Conservation (phyloP, 257 asterid species). For the Gentiana dahurica region DNA sequence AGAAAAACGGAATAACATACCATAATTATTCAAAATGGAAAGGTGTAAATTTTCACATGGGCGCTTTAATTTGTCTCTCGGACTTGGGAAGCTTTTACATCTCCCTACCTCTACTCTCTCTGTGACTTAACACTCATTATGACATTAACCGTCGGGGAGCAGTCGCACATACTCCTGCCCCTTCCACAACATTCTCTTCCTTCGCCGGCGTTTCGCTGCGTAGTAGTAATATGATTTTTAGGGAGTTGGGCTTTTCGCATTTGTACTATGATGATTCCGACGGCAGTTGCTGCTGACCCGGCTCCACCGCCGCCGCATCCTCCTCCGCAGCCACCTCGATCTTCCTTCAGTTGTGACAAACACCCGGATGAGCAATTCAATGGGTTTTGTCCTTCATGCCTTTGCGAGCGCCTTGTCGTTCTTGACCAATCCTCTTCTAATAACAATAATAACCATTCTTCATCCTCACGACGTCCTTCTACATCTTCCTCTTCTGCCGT, state of each 20-base stretch:
- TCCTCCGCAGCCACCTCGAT: slow-evolving; percentile 81
- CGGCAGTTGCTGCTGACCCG: slow-evolving; percentile 52
- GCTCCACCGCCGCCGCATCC: slow-evolving; percentile 54
- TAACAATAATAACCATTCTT: slow-evolving; percentile 27
- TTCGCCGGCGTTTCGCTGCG: background rate
- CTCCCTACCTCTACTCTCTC: slow-evolving; percentile 1
- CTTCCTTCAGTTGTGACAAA: slow-evolving; percentile 80
- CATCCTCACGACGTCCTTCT: slow-evolving; percentile 76
- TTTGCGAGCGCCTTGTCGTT: slow-evolving; percentile 75
- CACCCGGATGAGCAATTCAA: slow-evolving; percentile 75
- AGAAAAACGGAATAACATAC: slow-evolving; percentile 22
- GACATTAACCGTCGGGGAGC: too few relatives aligned
- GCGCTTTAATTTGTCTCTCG: slow-evolving; percentile 10
- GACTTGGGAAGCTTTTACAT: background rate
- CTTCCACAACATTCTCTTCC: background rate
- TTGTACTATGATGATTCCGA: slow-evolving; percentile 41
- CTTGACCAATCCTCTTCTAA: slow-evolving; percentile 51
- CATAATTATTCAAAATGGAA: slow-evolving; percentile 8
- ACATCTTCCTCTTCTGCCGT: slow-evolving; percentile 62
- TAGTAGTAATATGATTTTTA: slow-evolving; percentile 23
- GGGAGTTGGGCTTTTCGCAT: slow-evolving; percentile 25
- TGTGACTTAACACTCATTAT: background rate
- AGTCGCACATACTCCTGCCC: too few relatives aligned
- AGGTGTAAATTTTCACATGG: background rate
- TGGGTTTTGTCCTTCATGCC: slow-evolving; percentile 89